Evolutionary conservation across 2,329 filamentous ascomycete genomes (phyloP), one percentile per base, ranked within the genome.

Genomic region (Pseudophaeomoniella oleicola): DNA sequence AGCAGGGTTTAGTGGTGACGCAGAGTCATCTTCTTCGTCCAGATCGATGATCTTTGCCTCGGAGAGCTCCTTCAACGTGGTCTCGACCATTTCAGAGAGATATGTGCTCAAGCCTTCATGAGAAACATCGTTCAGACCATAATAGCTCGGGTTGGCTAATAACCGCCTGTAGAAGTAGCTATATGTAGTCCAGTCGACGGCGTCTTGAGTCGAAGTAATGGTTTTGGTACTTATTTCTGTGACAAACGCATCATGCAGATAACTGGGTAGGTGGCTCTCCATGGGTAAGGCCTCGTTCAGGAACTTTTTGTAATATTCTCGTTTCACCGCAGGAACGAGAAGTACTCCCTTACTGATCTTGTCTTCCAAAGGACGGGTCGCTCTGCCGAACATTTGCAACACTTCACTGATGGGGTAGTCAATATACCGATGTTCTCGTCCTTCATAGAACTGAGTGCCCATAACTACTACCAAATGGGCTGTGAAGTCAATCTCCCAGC

Each of bases 241-340:
- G 32, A 98, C 88, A 49, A 98, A 96, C 1, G 86, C 87, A 60
- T 98, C 92, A 49, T 93, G 85, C 19, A 98, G 69, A 57, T 86
- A 94, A 38, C 82, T 78, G 53, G 93, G 83, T 19, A 98, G 69
- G 55, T 94, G 86, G 45, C 85, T 94, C 62, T 98, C 90, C 16
- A 98, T 85, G 1, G 90, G 90, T 30, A 98, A 67, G 14, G 90
- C 90, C 57, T 98, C 92, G 49, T 90, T 88, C 45, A 98, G 63
- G 66, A 98, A 98, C 61, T 98, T 98, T 63, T 90, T 92, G 71
- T 96, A 98, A 60, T 94, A 98, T 44, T 94, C 87, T 27, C 90
- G 78, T 69, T 93, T 94, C 34, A 92, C 85, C 13, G 82, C 78
- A 2, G 88, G 86, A 9, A 94, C 75, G 90, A 98, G 96, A 32